Percentiles rank a stretch among this genome's conserved stretches.
Evolutionary conservation across 441 rosid species (phyloP).

Genomic region (Bruguiera hainesii): DNA sequence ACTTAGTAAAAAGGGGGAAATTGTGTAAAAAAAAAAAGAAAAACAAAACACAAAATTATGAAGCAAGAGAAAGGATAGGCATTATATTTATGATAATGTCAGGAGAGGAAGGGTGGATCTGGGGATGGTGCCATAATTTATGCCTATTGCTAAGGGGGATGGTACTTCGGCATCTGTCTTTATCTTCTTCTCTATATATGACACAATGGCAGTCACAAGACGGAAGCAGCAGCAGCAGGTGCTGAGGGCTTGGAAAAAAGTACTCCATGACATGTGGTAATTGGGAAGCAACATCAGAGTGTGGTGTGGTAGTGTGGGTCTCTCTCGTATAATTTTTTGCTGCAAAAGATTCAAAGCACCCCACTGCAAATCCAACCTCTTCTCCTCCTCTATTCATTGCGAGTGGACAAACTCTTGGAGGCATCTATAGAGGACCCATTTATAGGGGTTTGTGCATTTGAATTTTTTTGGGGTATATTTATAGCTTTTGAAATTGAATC

Average conservation of each 20-base stretch:
- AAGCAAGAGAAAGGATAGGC: constrained; percentile 12
- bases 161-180: constrained; percentile 20
- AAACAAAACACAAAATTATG: background rate
- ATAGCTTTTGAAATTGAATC: no score
- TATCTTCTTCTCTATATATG: background rate
- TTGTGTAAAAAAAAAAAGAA: background rate
- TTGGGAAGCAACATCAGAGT: constrained; percentile 16
- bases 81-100: constrained; percentile 30
- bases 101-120: constrained; percentile 21
- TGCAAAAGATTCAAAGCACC: constrained; percentile 35
- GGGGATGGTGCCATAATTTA: constrained; percentile 25
- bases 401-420: constrained; percentile 27
- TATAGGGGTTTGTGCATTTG: constrained; percentile 13
- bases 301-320: constrained; percentile 17
- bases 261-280: constrained; percentile 8
- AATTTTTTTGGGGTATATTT: background rate
- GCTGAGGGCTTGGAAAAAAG: background rate
- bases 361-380: constrained; percentile 29
- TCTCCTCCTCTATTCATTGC: constrained; percentile 26
- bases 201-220: constrained; percentile 32
- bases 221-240: background rate
- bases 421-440: constrained; percentile 5
- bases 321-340: constrained; percentile 14
- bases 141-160: background rate
- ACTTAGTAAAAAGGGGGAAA: background rate